Evolutionary conservation across 2,329 filamentous ascomycete genomes (phyloP), one percentile per base, ranked within the genome.

Genomic region (Periconia sp.): DNA sequence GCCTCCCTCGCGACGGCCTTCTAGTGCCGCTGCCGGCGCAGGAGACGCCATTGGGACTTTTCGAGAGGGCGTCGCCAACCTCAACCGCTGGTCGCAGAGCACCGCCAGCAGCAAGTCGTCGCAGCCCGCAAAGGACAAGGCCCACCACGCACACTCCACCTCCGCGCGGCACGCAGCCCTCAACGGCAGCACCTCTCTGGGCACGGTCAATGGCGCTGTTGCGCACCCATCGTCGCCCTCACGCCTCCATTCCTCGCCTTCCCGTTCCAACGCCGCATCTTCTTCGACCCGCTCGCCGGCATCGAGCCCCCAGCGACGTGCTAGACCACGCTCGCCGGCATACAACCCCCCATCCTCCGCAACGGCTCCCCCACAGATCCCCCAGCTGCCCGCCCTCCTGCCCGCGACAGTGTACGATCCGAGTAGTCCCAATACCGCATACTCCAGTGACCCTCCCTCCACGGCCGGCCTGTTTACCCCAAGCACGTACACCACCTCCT

Each of bases 31-130:
- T 37, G 63, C 65, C 59, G 65, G 59, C 40, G 68, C 68, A 28
- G 61, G 69, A 40, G 73, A 74, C 37, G 65, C 65, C 48, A 54
- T 62, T 44, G 61, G 57, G 17, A 50, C 53, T 36, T 66, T 75
- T 36, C 61, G 66, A 42, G 76, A 78, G 54, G 76, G 74, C 21
- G 54, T 78, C 36, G 72, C 70, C 26, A 79, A 76, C 46, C 66
- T 81, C 39, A 79, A 82, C 57, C 77, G 80, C 50, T 82, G 79
- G 79, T 82, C 80, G 24, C 79, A 82, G 51, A 81, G 78, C 13
- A 82, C 79, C 17, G 65, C 73, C 21, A 79, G 77, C 33, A 80
- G 76, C 63, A 60, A 64, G n/a, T 73, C 72, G 23, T 42, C 43
- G 37, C 6, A 17, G 5, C 26, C 17, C 7, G 11, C 13, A 31